Base-by-base conservation (phyloP, 177 flowering plant genomes). In the Telopea speciosissima region DNA sequence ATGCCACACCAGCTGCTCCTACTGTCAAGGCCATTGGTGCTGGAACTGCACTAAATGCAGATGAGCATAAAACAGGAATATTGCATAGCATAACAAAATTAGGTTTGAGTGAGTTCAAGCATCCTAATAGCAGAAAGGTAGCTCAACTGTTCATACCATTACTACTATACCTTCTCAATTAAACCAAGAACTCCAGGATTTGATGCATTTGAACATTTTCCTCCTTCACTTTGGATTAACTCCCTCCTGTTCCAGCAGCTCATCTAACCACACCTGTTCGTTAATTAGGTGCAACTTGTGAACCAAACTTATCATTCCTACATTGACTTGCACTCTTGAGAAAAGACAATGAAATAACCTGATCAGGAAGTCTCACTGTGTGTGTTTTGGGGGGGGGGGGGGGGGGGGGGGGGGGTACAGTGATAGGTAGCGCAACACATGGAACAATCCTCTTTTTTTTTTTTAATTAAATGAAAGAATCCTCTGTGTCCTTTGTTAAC, bases 21-120 rank as follows among this genome's bases (percentile, higher is more conserved):
- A 93, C 95, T 23, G 93, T 79, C 75, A 91, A 86, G 31, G 90
- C 95, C 93, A 90, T 84, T 62, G 97, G 97, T 49, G 88, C 91
- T 24, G 97, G 88, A 36, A 91, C 95, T 7, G 90, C 78, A 44
- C 93, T 88, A 16, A 91, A 70, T 70, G 95, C 97, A 70, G 97
- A 91, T 60, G 97, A 83, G 72, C 92, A 91, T 89, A 91, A 79
- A 0, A 89, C 89, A 1, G 97, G 97, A 76, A 89, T 87, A 69
- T 78, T 60, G 25, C 23, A 31, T 31, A 6, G 62, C 23, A 60
- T 22, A 25, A 60, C 12, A 60, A 60, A 60, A 44, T 44, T 44
- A 13, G 59, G 17, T n/a, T 31, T 31, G 33, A 31, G 33, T 16
- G 59, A 54, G 19, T 54, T 17, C 19, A 54, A 16, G 12, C n/a